A percentile compares a stretch with the other conserved stretches of the same genome.
Evolutionary conservation across 371 early-diverging fungal species (phyloP).

Genomic region (Chytridiales sp.): DNA sequence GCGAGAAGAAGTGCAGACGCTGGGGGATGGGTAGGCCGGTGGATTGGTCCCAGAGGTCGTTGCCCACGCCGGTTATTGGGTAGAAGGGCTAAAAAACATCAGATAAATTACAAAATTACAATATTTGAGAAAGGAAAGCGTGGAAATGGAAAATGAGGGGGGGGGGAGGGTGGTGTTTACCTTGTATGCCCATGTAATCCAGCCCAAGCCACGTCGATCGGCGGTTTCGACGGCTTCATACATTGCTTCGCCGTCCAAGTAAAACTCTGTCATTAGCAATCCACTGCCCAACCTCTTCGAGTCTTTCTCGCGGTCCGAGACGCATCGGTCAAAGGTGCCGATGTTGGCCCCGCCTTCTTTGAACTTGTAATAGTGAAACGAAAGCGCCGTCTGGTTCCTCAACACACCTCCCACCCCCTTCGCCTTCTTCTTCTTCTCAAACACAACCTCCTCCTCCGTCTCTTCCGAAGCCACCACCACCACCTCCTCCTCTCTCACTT

Average conservation of each 20-base stretch:
- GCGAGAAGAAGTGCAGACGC: too few relatives aligned
- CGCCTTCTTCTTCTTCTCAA: too few relatives aligned
- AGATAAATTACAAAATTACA: too few relatives aligned
- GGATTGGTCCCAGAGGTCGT: slow-evolving; percentile 11
- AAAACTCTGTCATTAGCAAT: slow-evolving; percentile 25
- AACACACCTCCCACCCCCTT: too few relatives aligned
- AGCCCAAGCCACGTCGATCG: slow-evolving; percentile 3
- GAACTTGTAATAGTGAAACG: slow-evolving; percentile 16
- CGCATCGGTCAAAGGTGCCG: background rate
- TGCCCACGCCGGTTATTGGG: slow-evolving; percentile 14
- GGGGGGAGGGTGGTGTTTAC: background rate
- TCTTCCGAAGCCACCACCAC: too few relatives aligned
- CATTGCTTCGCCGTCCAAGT: slow-evolving; percentile 6
- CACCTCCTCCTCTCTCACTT: too few relatives aligned
- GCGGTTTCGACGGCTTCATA: slow-evolving; percentile 9
- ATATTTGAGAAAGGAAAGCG: background rate
- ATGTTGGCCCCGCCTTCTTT: slow-evolving; percentile 18
- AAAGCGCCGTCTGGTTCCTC: slow-evolving; percentile 6
- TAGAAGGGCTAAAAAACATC: slow-evolving; percentile 3
- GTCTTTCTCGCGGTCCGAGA: slow-evolving; percentile 14
- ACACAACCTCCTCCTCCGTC: too few relatives aligned
- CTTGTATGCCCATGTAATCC: slow-evolving; percentile 19
- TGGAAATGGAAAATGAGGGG: background rate
- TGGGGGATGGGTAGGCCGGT: too few relatives aligned
- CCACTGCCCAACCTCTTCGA: slow-evolving; percentile 15